Evolutionary conservation across 352 stramenopile genomes (phyloP), one percentile per base, ranked within the genome.

Genomic region (Pythium graminicola): DNA sequence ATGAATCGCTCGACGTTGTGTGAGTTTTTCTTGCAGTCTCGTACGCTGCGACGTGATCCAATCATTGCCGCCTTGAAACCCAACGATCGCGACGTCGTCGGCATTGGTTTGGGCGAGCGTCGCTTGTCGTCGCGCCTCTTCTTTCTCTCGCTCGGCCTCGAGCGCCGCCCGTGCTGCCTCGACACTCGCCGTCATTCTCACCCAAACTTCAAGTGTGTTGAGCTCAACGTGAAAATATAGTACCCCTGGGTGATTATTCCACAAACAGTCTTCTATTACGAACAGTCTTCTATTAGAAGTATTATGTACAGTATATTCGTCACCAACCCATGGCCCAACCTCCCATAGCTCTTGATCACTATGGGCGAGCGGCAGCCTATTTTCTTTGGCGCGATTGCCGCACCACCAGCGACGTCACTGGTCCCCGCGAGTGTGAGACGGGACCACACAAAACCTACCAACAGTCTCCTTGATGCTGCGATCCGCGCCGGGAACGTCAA

Each of bases 401-500:
- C 42, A 3, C 14, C 53, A 23, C 31, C 43, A 55, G 52, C 47
- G 58, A 77, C 44, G 4, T 46, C 57, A 19, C 49, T 87, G 27
- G 58, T 74, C 24, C 73, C 77, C n/a, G 64, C 57, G 22, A 85
- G 70, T 50, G 65, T 76, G 31, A 57, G 62, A 1, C 50, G 57
- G 2, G 65, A 70, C 16, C 27, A 38, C 0, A 46, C 47, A 29
- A 42, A 20, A 43, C 46, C 50, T 0, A 36, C 52, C 3, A 63
- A 65, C 28, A 73, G 60, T 38, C 66, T 75, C n/a, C 54, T 91
- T 49, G 79, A 89, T 26, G 72, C 69, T 7, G 81, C 80, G 31
- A 86, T 89, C 36, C 76, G 77, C 43, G 83, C 76, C 1, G 83
- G 83, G 41, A 89, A 94, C 56, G 77, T 94, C 54, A 95, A 92